Evolutionary conservation across 1,284 basidiomycete species (phyloP), one percentile per base, ranked within the genome.

Genomic region (Tremellales sp.): DNA sequence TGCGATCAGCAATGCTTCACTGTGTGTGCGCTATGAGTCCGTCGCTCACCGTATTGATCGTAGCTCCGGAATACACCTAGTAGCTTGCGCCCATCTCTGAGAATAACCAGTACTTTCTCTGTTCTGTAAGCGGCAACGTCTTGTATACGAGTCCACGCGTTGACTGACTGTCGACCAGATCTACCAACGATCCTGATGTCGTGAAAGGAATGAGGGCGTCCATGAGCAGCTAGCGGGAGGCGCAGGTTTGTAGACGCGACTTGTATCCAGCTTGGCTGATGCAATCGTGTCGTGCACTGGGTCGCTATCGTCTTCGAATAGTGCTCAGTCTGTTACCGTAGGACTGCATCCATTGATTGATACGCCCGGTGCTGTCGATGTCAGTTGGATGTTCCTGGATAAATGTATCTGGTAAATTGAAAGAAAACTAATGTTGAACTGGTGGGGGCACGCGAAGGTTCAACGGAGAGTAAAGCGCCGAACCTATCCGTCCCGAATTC

Each of bases 81-180:
- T 39, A 97, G 80, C 75, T 97, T 98, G 64, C 92, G 81, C 45
- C 96, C 96, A 72, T 99, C 96, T 72, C 96, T 82, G 52, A 99
- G 79, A 61, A 97, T 84, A 46, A 97, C 93, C 48, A 99, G 81
- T 82, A 99, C 94, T 83, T 97, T 98, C 79, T 97, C 92, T 97
- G 35, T 10, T 15, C 3, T 8, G 12, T 39, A 7, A 39, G 36
- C 19, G 7, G 7, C 36, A 39, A 39, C 10, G 10, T 39, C 11
- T 12, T 13, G 11, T 17, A 12, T 8, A 19, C n/a, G 17, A 22
- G 15, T 2, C 4, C 10, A 13, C 17, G 36, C n/a, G 11, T 13
- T 31, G 77, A 91, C 91, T 84, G 84, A 97, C 92, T 94, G 84
- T 97, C 92, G 77, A 97, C 93, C 75, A 89, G 90, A 81, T 96